A percentile compares a stretch with the other conserved stretches of the same genome.
These are phyloP conservation scores for Schwanniomyces etchellsii DNA, from an alignment of 1,139 yeast species.

Conservation along the genomic window DNA sequence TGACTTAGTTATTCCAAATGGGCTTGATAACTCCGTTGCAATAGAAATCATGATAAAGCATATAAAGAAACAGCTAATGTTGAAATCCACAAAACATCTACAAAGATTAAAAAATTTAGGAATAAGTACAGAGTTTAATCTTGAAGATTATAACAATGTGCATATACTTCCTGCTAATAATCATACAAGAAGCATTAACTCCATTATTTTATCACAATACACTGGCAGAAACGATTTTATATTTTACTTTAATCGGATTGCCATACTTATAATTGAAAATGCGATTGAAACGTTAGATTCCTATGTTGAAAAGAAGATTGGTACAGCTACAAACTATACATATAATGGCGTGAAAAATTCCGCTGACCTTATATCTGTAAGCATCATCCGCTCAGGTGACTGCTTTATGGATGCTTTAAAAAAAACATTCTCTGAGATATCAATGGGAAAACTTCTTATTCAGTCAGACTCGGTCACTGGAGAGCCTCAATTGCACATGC, in stretches of 20 bases:
- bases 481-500: constrained; percentile 85
- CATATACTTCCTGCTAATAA: constrained; percentile 50
- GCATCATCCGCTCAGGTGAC: constrained; percentile 87
- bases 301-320: constrained; percentile 23
- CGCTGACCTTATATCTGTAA: constrained; percentile 62
- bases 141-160: constrained; percentile 22
- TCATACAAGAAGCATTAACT: constrained; percentile 68
- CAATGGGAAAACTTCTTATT: constrained; percentile 76
- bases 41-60: constrained; percentile 75
- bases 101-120: constrained; percentile 54
- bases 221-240: constrained; percentile 73
- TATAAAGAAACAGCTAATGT: constrained; percentile 62
- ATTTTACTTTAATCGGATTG: constrained; percentile 78
- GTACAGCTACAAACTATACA: constrained; percentile 39
- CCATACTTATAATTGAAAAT: constrained; percentile 58
- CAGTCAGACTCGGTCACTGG: constrained; percentile 88
- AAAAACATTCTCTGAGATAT: constrained; percentile 69
- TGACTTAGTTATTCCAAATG: constrained; percentile 83
- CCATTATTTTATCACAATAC: constrained; percentile 53
- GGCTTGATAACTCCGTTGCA: constrained; percentile 77
- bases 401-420: constrained; percentile 78
- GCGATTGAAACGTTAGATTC: constrained; percentile 50
- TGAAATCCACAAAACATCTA: constrained; percentile 65
- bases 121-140: constrained; percentile 23
- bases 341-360: constrained; percentile 36